Evolutionary conservation across 306 rosid genomes (phyloP).

Genomic region (Oemleria cerasiformis): DNA sequence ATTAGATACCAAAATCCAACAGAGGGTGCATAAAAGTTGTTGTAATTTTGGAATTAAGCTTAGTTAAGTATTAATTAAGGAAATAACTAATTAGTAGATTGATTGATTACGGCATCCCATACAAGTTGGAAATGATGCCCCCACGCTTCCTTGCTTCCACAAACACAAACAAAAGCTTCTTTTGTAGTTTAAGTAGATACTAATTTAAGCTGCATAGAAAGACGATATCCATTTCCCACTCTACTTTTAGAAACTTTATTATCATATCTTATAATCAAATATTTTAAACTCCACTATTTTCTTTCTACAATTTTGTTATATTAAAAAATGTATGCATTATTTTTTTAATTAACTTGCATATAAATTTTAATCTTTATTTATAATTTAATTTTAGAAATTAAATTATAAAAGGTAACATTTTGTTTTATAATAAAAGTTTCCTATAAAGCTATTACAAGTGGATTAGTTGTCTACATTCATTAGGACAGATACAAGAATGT

Average conservation of each 20-base stretch:
- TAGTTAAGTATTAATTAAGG: conserved; percentile 22
- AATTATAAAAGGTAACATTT: no score
- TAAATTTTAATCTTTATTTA: no score
- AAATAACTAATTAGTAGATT: background rate
- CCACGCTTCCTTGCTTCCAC: conserved; percentile 52
- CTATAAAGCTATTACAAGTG: no score
- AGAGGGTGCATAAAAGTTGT: conserved; percentile 13
- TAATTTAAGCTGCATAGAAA: conserved; percentile 6
- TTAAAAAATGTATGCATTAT: no score
- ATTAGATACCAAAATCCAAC: conserved; percentile 29
- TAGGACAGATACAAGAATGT: no score
- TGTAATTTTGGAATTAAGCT: conserved; percentile 10
- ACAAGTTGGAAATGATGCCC: conserved; percentile 58
- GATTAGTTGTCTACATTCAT: no score
- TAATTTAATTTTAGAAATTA: no score
- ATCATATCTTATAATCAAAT: no score
- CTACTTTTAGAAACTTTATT: background rate
- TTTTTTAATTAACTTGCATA: no score
- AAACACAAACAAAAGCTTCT: conserved; percentile 42
- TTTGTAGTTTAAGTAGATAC: conserved; percentile 13
- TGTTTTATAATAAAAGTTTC: no score
- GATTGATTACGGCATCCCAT: conserved; percentile 39
- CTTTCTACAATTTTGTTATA: no score
- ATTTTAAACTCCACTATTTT: no score
- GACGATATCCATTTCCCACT: background rate